phyloP scores from a whole-genome alignment of 805 yeast species.

The Metschnikowia koreensis region DNA sequence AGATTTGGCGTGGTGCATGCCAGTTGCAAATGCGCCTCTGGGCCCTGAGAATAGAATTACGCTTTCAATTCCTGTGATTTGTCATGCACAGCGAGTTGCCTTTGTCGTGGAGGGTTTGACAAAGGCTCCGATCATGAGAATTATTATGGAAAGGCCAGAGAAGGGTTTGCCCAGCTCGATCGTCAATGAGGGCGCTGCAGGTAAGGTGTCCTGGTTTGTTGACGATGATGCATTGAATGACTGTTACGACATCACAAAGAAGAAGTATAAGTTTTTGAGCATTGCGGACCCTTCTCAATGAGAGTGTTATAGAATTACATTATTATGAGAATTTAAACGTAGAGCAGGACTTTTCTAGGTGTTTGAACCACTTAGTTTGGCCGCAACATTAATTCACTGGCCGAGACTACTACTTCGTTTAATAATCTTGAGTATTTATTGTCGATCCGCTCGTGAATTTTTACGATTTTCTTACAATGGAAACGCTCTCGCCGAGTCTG shows the following conservation, averaged over 20 bases:
- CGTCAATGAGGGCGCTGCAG: conserved; percentile 95
- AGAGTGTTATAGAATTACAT: conserved; percentile 7
- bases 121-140: conserved; percentile 87
- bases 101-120: conserved; percentile 96
- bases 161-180: conserved; percentile 92
- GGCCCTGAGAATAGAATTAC: conserved; percentile 87
- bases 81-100: conserved; percentile 88
- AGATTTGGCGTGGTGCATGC: conserved; percentile 90
- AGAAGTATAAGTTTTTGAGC: conserved; percentile 61
- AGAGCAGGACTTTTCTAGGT: not conserved
- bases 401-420: conserved; percentile 5
- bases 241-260: conserved; percentile 65
- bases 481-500: conserved; percentile 73
- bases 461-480: conserved; percentile 72
- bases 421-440: conserved; percentile 23
- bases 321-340: not conserved
- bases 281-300: conserved; percentile 21
- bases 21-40: conserved; percentile 86
- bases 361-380: too few relatives aligned
- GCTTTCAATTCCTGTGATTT: conserved; percentile 88
- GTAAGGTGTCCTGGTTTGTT: conserved; percentile 95
- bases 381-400: too few relatives aligned
- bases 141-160: conserved; percentile 95
- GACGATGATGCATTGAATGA: conserved; percentile 89
- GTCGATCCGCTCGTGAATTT: conserved; percentile 80